Evolutionary conservation across 805 yeast species (phyloP), one percentile per base, ranked within the genome.

Genomic region (Zygotorulaspora florentina): DNA sequence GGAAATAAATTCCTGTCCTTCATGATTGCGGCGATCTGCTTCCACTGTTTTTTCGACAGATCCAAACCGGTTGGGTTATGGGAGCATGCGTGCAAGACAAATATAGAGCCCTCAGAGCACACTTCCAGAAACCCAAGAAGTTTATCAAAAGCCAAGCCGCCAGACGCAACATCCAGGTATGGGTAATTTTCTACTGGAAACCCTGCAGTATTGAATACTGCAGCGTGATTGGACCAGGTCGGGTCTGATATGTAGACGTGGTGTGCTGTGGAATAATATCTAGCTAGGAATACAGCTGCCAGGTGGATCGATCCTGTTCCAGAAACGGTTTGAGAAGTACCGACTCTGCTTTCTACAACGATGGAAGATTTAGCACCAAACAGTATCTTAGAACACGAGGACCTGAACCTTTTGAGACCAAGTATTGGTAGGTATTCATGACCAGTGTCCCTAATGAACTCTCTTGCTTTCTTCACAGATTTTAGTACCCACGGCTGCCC

Each of bases 1-100:
- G 90, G 88, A 70, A 81, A 76, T 51, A 83, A 78, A 43, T 73
- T 69, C 65, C 76, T 79, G 43, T 67, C 59, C 56, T 74, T 67
- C 42, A 82, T 64, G 40, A 81, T 75, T 37, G 78, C 75, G 59
- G 82, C 72, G 37, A 86, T 82, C 64, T 75, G 68, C 54, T 77
- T 76, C 91, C 91, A 85, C 62, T 86, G 85, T 55, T 76, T 83
- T 26, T 71, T 65, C 23, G 82, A 77, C 50, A 88, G 86, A 64
- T 86, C 95, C 68, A 86, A 83, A 57, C 95, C 95, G 34, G 95
- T 86, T 47, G 95, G 95, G 72, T 86, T 86, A 72, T 86, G 95
- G 58, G 93, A 87, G 64, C 93, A 85, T 25, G 91, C 90, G 65
- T 86, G 95, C 51, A 86, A 74, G 48, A 86, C 73, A 45, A 53